Evolutionary conservation across 2,329 filamentous ascomycete genomes (phyloP).

Genomic region (Penicillium verrucosum): DNA sequence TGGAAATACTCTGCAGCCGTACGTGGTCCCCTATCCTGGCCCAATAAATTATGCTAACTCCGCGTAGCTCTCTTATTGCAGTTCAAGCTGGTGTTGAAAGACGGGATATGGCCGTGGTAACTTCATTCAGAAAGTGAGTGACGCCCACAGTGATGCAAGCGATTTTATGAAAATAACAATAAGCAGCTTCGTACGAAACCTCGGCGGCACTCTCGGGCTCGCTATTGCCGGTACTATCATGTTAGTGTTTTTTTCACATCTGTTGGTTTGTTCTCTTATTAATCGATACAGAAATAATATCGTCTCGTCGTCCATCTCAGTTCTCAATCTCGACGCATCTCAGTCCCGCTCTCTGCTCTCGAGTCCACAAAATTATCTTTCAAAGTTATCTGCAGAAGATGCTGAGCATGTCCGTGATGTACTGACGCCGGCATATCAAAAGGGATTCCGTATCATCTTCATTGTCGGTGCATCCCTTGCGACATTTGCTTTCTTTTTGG

Average conservation of each 20-base stretch:
- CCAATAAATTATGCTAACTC: not conserved
- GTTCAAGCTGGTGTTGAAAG: slow-evolving; percentile 41
- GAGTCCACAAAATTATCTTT: slow-evolving; percentile 31
- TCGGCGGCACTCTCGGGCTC: slow-evolving; percentile 42
- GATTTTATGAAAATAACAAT: not conserved
- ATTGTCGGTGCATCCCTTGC: slow-evolving; percentile 38
- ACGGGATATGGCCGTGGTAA: slow-evolving; percentile 43
- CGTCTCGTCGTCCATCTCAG: slow-evolving; percentile 24
- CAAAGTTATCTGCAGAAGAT: slow-evolving; percentile 23
- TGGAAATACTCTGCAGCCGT: slow-evolving; percentile 53
- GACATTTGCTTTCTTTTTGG: slow-evolving; percentile 34
- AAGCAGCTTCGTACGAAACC: slow-evolving; percentile 41
- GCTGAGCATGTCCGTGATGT: slow-evolving; percentile 27
- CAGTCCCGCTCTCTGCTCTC: slow-evolving; percentile 28
- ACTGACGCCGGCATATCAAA: slow-evolving; percentile 36
- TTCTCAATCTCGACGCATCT: slow-evolving; percentile 21
- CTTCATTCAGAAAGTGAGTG: slow-evolving; percentile 35
- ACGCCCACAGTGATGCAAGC: not conserved
- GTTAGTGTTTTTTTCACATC: slow-evolving; percentile 18
- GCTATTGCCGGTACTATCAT: slow-evolving; percentile 43
- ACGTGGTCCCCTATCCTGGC: not conserved
- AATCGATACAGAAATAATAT: slow-evolving; percentile 29
- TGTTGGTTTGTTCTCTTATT: not conserved
- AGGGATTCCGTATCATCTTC: slow-evolving; percentile 43
- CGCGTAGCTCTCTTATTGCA: slow-evolving; percentile 33